Conservation (phyloP, 1,284 basidiomycete species). For the Cutaneotrichosporon sp. region DNA sequence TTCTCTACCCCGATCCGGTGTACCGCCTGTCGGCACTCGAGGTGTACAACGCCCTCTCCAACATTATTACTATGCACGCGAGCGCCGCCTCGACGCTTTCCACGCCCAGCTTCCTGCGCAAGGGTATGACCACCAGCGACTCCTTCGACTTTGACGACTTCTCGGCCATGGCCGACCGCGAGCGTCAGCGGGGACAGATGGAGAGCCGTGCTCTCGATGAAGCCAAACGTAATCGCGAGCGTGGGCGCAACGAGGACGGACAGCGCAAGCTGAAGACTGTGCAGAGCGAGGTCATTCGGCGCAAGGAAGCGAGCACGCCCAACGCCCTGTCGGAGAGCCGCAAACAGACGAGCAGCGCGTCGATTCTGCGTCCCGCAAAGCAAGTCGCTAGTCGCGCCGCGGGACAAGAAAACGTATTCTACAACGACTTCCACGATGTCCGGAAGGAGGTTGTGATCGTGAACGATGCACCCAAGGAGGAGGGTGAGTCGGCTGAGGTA, state of each 20-base stretch:
- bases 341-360: background rate
- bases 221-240: conserved; percentile 3
- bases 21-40: conserved; percentile 38
- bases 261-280: conserved; percentile 10
- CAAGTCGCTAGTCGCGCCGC: background rate
- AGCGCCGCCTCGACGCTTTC: conserved; percentile 4
- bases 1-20: conserved; percentile 42
- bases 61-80: background rate
- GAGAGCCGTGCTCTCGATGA: conserved; percentile 2
- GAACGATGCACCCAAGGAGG: background rate
- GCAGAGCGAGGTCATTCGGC: conserved; percentile 19
- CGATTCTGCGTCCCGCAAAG: background rate
- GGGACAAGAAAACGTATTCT: background rate
- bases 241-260: conserved; percentile 5
- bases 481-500: no score
- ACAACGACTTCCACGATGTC: background rate
- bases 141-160: background rate
- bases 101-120: conserved; percentile 45
- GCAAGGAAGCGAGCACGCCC: conserved; percentile 4
- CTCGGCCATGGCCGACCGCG: conserved; percentile 2
- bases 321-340: background rate
- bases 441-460: background rate
- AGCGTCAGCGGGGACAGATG: background rate
- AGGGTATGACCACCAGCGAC: conserved; percentile 23
- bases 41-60: conserved; percentile 36